Base-by-base conservation (phyloP, 176 grass and related monocot genomes). In the Puya raimondii region DNA sequence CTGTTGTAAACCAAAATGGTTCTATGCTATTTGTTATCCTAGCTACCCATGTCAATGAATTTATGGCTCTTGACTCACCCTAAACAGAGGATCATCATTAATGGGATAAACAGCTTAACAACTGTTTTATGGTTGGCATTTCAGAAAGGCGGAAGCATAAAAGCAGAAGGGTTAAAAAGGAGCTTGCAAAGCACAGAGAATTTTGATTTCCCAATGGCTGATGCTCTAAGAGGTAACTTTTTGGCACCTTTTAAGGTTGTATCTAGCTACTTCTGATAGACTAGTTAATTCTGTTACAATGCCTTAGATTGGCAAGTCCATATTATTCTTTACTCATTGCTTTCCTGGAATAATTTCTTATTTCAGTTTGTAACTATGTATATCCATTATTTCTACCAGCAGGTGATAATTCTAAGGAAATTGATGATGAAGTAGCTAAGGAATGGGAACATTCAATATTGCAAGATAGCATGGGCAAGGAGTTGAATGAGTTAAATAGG, bases 361-460 rank as follows among this genome's bases (percentile, higher is more conserved):
- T 53, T 63, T 11, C n/a, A 81, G 27, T 69, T 56, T n/a, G 73
- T 70, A 64, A 77, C 65, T 86, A 54, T 84, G 49, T 48, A 10
- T 76, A 50, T 83, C 22, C 56, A 69, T 67, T 68, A 73, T 50
- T 23, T 23, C 12, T 77, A 59, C 63, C 66, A 74, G 6, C 73
- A 80, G 66, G 56, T 80, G 80, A 71, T 56, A 93, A 87, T 73
- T 74, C 79, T 76, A 94, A 88, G 77, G 95, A 93, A 69, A 90
- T 93, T 70, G 90, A 93, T 53, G 94, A 99, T 76, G 94, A 99
- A 81, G 84, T 80, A 50, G 82, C 78, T 49, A 99, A 94, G 91
- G 95, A 94, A 79, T 94, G 87, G 95, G 95, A 99, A 83, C 75
- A 99, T 76, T 85, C 87, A 77, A 80, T 99, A 69, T 84, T 94